A percentile compares a stretch with the other conserved stretches of the same genome.
phyloP scores from a whole-genome alignment of 2,329 filamentous ascomycete genomes.

The Aspergillus hortae region DNA sequence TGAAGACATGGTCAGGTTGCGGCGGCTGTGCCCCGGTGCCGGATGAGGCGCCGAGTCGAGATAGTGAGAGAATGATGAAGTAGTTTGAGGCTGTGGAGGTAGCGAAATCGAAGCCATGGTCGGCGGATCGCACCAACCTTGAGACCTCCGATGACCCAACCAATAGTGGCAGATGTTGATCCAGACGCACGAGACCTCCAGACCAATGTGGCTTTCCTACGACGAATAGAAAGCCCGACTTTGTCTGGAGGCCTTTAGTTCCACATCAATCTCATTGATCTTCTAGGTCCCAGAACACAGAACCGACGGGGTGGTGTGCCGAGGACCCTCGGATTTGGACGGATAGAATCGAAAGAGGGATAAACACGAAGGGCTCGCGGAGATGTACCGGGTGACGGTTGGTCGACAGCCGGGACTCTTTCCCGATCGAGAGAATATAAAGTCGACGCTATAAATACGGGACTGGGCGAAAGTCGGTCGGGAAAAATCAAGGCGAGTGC shows the following conservation, averaged over 20 bases:
- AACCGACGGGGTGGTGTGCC: background rate
- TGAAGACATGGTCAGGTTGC: constrained; percentile 25
- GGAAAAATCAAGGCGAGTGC: constrained; percentile 6
- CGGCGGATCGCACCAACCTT: constrained; percentile 6
- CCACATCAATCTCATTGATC: constrained; percentile 20
- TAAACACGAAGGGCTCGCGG: background rate
- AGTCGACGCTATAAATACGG: background rate
- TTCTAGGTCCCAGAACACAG: constrained; percentile 2
- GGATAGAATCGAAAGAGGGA: constrained; percentile 4
- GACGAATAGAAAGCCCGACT: constrained; percentile 21
- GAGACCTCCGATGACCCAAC: constrained; percentile 1
- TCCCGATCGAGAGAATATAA: background rate
- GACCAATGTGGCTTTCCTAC: constrained; percentile 24
- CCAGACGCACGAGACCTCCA: constrained; percentile 25
- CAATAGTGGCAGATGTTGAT: constrained; percentile 10
- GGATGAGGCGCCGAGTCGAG: constrained; percentile 21
- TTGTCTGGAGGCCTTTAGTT: constrained; percentile 26
- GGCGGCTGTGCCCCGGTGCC: constrained; percentile 19
- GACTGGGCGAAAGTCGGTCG: constrained; percentile 5
- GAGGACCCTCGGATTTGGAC: constrained; percentile 2
- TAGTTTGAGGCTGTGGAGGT: constrained; percentile 26
- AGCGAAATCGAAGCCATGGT: constrained; percentile 38
- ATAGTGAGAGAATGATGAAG: constrained; percentile 26
- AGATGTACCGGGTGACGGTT: background rate
- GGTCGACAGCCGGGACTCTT: background rate